Evolutionary conservation across 169 alveolate species (phyloP), one percentile per base, ranked within the genome.

Genomic region (Cryptosporidium sp.): DNA sequence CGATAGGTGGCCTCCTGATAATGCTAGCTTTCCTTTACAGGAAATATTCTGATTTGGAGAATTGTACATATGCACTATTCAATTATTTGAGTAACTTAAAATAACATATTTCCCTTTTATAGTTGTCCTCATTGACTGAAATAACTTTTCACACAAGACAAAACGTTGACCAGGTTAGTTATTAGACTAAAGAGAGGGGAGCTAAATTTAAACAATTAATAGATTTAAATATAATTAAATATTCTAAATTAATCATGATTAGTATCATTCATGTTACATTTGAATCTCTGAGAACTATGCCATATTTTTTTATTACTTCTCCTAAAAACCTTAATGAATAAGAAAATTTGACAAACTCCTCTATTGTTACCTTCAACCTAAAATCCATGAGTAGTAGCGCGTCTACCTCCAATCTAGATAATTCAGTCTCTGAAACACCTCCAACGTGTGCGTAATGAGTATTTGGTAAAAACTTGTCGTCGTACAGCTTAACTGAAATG

Each of bases 91-190:
- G 4, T 71, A 51, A 71, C 61, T 16, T 44, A 26, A 70, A 44
- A 70, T 67, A 70, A 21, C n/a, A 18, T 42, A 31, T 52, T 45
- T 31, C 52, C 5, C 48, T 26, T 0, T 7, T 4, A 26, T 21
- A 44, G 23, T 48, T 39, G n/a, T 12, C 67, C 21, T 56, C 67
- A 23, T 26, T 56, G 29, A 26, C 48, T 26, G 16, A 48, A 48
- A n/a, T 56, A 44, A 71, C 85, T 71, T 73, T 73, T 35, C 86
- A 73, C 86, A 80, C 73, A 80, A 42, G 89, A 80, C 89, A 80
- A 80, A 80, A 80, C 89, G 89, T 37, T 65, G 5, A 62, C 89
- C 69, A 80, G 75, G 89, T 31, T 6, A 31, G 26, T 7, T 31
- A 18, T 37, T 67, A 33, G 56, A 67, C 73, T 33, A 33, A 33